These are phyloP conservation scores for Chalaropsis ovoidea DNA, from an alignment of 2,329 filamentous ascomycete genomes.

Conservation along the genomic window DNA sequence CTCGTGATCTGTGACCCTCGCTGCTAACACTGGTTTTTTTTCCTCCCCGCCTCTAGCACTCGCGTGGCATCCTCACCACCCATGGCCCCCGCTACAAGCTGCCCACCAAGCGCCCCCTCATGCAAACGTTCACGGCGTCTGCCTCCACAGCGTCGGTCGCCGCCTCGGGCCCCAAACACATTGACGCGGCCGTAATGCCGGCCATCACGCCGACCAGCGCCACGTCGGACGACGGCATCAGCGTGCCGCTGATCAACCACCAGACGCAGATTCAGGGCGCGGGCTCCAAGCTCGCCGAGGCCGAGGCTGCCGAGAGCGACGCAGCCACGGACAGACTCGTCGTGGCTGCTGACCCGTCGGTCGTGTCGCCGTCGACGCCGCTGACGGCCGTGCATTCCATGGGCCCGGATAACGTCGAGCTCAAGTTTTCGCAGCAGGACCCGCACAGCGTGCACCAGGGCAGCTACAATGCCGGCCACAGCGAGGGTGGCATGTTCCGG, in stretches of 20 bases:
- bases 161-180: constrained; percentile 33
- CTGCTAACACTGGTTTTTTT: constrained; percentile 3
- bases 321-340: constrained; percentile 42
- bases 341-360: constrained; percentile 47
- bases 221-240: constrained; percentile 30
- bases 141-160: constrained; percentile 36
- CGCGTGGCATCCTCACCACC: constrained; percentile 39
- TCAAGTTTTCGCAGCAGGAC: constrained; percentile 42
- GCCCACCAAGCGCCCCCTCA: constrained; percentile 39
- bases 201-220: constrained; percentile 35
- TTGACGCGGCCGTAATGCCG: constrained; percentile 48
- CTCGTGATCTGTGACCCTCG: neutral
- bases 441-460: constrained; percentile 30
- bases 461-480: constrained; percentile 18
- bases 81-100: constrained; percentile 39
- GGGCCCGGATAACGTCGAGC: constrained; percentile 45
- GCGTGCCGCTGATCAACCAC: constrained; percentile 50
- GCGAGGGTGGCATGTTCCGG: constrained; percentile 39
- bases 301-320: constrained; percentile 31
- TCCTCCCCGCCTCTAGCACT: constrained; percentile 26
- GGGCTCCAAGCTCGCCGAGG: constrained; percentile 37
- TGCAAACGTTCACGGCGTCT: constrained; percentile 52
- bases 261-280: constrained; percentile 39
- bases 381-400: constrained; percentile 51
- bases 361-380: constrained; percentile 41